A percentile compares a stretch with the other conserved stretches of the same genome.
These are phyloP conservation scores for Hygrophila difformis DNA, from an alignment of 257 asterid genomes.

Conservation along the genomic window DNA sequence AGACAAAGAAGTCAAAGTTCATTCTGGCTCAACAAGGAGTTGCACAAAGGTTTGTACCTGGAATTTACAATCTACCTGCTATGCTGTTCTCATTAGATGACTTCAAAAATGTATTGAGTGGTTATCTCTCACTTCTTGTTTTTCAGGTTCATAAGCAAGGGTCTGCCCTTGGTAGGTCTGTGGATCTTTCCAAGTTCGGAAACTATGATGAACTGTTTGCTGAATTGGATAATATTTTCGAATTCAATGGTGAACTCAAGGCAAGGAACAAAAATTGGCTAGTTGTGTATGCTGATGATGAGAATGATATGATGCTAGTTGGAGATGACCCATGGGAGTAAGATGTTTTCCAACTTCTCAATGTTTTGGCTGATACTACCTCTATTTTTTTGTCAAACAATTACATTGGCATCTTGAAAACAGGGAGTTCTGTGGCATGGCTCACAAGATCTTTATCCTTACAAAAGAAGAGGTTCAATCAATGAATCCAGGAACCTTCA, in stretches of 20 bases:
- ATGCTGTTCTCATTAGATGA: neutral
- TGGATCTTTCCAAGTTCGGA: conserved; percentile 77
- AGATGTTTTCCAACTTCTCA: conserved; percentile 18
- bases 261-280: conserved; percentile 68
- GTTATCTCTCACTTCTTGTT: too few species aligned
- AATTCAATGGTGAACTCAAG: conserved; percentile 77
- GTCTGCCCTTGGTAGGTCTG: conserved; percentile 91
- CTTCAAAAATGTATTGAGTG: too few species aligned
- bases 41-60: conserved; percentile 73
- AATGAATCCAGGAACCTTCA: conserved; percentile 72
- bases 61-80: neutral
- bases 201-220: conserved; percentile 63
- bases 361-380: neutral
- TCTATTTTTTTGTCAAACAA: neutral
- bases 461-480: conserved; percentile 80
- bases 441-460: conserved; percentile 68
- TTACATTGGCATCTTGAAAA: conserved; percentile 14
- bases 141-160: conserved; percentile 94
- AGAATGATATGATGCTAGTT: conserved; percentile 99
- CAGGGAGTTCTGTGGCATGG: conserved; percentile 94
- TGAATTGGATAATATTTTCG: conserved; percentile 76
- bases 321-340: conserved; percentile 99
- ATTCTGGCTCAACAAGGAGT: conserved; percentile 66
- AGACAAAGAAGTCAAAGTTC: conserved; percentile 55
- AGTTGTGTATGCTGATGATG: conserved; percentile 88